phyloP scores from a whole-genome alignment of 768 basidiomycete species.

The Udeniomyces megalosporus region DNA sequence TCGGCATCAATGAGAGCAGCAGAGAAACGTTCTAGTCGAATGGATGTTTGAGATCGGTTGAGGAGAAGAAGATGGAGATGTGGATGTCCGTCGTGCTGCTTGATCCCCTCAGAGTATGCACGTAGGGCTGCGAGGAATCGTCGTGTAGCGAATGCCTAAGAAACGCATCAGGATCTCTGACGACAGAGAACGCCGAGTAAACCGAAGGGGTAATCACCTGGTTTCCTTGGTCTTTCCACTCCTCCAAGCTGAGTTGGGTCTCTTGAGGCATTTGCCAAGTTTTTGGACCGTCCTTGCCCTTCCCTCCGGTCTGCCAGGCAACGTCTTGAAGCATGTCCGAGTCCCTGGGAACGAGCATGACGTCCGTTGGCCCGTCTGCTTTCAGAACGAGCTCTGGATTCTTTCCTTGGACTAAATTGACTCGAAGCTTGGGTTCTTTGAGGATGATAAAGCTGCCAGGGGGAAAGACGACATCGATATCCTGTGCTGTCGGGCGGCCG shows the following conservation, averaged over 20 bases:
- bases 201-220: neutral
- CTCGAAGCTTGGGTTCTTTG: neutral
- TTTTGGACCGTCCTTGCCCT: neutral
- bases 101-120: neutral
- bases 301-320: neutral
- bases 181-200: neutral
- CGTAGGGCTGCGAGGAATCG: neutral
- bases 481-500: neutral
- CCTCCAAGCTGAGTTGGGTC: neutral
- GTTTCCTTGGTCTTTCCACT: conserved; percentile 9
- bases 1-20: conserved; percentile 7
- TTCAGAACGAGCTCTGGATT: neutral
- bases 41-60: neutral
- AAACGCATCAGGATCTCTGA: neutral
- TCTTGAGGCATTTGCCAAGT: neutral
- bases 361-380: neutral
- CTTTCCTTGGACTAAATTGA: neutral
- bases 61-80: neutral
- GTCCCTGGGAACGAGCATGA: neutral
- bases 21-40: conserved; percentile 1
- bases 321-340: neutral
- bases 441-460: neutral
- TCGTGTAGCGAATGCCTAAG: neutral
- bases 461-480: conserved; percentile 4
- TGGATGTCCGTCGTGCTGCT: neutral